These are phyloP conservation scores for Jaenimonas drosophilae DNA, from an alignment of 208 protist species.

Conservation along the genomic window DNA sequence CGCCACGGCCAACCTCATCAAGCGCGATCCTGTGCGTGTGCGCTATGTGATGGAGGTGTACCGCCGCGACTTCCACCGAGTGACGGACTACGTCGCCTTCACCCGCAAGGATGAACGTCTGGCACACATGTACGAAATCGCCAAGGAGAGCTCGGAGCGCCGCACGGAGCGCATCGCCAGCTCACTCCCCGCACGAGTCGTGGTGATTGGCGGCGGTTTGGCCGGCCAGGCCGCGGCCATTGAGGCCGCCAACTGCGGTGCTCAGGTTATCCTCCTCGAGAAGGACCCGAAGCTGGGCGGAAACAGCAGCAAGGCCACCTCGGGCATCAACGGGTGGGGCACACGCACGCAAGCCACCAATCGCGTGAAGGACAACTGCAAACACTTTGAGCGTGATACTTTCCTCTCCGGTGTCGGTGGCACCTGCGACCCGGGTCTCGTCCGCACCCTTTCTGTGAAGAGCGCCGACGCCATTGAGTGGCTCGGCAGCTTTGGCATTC, in stretches of 20 bases:
- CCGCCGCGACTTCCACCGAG: conserved; percentile 27
- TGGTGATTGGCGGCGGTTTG: conserved; percentile 61
- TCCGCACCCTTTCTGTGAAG: conserved; percentile 52
- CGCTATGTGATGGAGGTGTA: conserved; percentile 32
- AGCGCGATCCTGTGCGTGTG: conserved; percentile 22
- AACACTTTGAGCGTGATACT: conserved; percentile 56
- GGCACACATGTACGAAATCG: conserved; percentile 37
- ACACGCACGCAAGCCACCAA: conserved; percentile 56
- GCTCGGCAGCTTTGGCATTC: conserved; percentile 53
- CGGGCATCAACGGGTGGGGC: conserved; percentile 86
- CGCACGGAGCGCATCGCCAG: conserved; percentile 22
- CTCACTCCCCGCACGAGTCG: conserved; percentile 23
- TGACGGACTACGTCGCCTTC: conserved; percentile 42
- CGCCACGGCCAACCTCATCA: conserved; percentile 31
- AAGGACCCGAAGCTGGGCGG: conserved; percentile 73
- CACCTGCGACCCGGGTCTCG: conserved; percentile 40
- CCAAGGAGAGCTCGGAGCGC: conserved; percentile 20
- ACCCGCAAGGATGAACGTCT: conserved; percentile 20
- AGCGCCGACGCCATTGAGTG: conserved; percentile 46
- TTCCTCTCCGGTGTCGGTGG: conserved; percentile 35
- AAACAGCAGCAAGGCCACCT: conserved; percentile 91
- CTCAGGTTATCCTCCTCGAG: conserved; percentile 70
- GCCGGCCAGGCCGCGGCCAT: conserved; percentile 48
- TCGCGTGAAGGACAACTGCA: conserved; percentile 26
- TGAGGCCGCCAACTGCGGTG: conserved; percentile 45